Conservation (phyloP, 352 stramenopile species). For the Blastocystis sp. region DNA sequence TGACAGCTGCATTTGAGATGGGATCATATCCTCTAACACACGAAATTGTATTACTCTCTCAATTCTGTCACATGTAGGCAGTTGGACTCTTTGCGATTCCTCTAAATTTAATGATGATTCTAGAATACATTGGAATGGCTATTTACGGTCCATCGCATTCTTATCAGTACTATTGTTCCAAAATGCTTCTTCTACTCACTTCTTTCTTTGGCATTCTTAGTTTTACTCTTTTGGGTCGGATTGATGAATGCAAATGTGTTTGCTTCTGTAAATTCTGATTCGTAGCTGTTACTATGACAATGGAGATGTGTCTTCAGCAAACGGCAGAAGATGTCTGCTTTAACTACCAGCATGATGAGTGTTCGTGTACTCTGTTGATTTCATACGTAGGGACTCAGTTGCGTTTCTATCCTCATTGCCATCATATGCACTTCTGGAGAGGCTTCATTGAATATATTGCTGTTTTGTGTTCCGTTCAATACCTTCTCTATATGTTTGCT, state of each 20-base stretch:
- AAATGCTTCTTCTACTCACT: background rate
- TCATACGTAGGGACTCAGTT: background rate
- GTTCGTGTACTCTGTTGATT: background rate
- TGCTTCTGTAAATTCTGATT: background rate
- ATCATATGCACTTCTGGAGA: background rate
- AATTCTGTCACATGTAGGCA: background rate
- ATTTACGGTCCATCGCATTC: background rate
- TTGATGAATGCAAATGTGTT: constrained; percentile 16
- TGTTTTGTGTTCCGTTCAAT: background rate
- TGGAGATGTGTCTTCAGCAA: background rate
- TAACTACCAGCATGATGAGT: background rate
- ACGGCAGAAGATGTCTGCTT: background rate
- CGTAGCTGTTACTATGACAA: background rate
- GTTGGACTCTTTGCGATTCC: background rate
- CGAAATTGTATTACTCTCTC: background rate
- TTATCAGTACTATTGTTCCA: background rate
- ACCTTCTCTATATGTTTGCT: background rate
- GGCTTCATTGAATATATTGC: background rate
- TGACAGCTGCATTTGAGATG: background rate
- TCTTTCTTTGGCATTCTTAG: background rate
- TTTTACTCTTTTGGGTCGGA: background rate
- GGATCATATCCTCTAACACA: background rate
- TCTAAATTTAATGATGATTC: background rate
- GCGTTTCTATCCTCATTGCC: background rate
- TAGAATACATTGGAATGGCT: background rate